Conservation (phyloP, 768 basidiomycete genomes). For the Mycena epipterygia region DNA sequence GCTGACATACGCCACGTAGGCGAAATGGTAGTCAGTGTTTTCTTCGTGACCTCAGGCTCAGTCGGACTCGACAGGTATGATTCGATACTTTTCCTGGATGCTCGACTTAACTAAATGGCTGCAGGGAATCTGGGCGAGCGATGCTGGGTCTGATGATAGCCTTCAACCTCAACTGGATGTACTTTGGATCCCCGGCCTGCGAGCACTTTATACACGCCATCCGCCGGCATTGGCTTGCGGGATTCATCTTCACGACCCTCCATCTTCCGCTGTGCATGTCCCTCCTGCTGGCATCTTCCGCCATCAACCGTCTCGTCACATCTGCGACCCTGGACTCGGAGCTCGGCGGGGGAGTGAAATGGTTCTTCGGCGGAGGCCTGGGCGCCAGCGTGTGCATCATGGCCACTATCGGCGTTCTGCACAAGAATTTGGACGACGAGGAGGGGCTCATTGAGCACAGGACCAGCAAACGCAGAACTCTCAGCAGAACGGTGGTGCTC, state of each 20-base stretch:
- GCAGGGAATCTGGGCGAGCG: conserved; percentile 35
- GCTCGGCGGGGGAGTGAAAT: conserved; percentile 22
- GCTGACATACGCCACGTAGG: conserved; percentile 8
- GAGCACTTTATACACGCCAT: conserved; percentile 37
- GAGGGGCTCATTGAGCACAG: conserved; percentile 12
- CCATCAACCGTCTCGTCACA: conserved; percentile 32
- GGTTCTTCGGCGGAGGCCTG: conserved; percentile 36
- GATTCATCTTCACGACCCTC: conserved; percentile 32
- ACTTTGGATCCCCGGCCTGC: conserved; percentile 34
- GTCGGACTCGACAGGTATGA: conserved; percentile 31
- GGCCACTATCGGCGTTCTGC: conserved; percentile 34
- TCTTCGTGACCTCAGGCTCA: conserved; percentile 22
- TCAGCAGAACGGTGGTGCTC: conserved; percentile 30
- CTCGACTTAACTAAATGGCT: neutral
- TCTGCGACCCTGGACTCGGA: conserved; percentile 15
- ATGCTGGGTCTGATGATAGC: conserved; percentile 36
- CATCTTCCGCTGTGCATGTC: conserved; percentile 38
- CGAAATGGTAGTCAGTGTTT: conserved; percentile 36
- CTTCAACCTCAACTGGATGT: conserved; percentile 39
- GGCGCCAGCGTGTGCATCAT: conserved; percentile 30
- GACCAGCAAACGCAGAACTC: neutral
- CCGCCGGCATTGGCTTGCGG: conserved; percentile 36
- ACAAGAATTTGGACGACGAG: conserved; percentile 31
- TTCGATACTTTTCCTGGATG: neutral
- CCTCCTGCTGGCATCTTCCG: conserved; percentile 36